Base-by-base conservation (phyloP, 2,329 filamentous ascomycete species). In the Cladosporium colombiae region DNA sequence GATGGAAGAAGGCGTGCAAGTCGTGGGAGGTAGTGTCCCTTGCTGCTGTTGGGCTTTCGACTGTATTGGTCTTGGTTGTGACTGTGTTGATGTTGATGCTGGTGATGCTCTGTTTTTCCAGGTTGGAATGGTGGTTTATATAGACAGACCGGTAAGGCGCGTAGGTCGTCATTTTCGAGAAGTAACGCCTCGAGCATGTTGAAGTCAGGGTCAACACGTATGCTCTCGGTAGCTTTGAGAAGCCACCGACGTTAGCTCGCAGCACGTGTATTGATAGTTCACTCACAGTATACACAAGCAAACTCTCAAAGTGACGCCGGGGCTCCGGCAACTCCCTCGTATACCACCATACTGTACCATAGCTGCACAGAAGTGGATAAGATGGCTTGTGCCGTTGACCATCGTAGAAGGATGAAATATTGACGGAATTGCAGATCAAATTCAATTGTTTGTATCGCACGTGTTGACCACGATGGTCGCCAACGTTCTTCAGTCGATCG, bases 11-110 rank as follows among this genome's bases (percentile, higher is more conserved):
- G 40, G 29, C 31, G 37, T 61, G 40, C 27, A 49, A 61, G n/a
- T 29, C 13, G 58, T 31, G 44, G 58, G 37, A 44, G 23, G 29
- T 31, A 37, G 25, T 25, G 27, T 18, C 58, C 27, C 27, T 46
- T 61, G 58, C 40, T 61, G 58, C 58, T 61, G 58, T 44, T 61
- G 58, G 56, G 35, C 25, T 49, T 50, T 40, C 29, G 18, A 25
- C 29, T 55, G 27, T 49, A 23, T 44, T 63, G 50, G 44, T 63
- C 44, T 31, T 52, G n/a, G 44, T 29, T 52, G 59, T 62, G 25
- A 29, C n/a, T 52, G 59, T 46, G 56, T 25, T 59, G 33, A 27
- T 31, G 56, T 29, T 59, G 21, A 37, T 59, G 56, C 21, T 59
- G 56, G 31, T 59, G 37, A 55, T 33, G 52, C 10, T 55, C 25